Percentiles rank a stretch among this genome's conserved stretches.
These are phyloP conservation scores for Vaccinium myrtillus DNA, from an alignment of 148 eudicot species.

Conservation along the genomic window DNA sequence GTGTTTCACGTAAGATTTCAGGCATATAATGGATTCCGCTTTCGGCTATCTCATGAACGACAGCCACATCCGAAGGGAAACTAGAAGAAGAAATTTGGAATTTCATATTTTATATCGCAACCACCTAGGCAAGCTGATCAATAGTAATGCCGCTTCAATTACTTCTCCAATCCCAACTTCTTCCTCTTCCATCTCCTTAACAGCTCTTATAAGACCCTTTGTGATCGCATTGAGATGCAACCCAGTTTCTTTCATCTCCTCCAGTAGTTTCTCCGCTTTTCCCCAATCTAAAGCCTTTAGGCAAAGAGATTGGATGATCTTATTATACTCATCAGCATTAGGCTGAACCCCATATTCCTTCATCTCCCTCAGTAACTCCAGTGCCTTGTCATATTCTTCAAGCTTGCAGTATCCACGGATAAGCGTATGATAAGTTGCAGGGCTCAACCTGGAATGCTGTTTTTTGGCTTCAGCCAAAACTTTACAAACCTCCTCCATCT, in stretches of 20 bases:
- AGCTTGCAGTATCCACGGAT: slow-evolving; percentile 88
- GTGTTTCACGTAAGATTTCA: background rate
- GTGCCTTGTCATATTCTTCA: slow-evolving; percentile 66
- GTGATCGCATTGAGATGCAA: slow-evolving; percentile 69
- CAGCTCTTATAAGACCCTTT: slow-evolving; percentile 63
- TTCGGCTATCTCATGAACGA: slow-evolving; percentile 7
- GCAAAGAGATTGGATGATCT: slow-evolving; percentile 84
- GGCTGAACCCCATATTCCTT: slow-evolving; percentile 65
- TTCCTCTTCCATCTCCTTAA: slow-evolving; percentile 71
- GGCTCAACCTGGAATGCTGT: slow-evolving; percentile 60
- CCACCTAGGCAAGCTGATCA: slow-evolving; percentile 10
- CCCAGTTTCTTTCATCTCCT: slow-evolving; percentile 66
- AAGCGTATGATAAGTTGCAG: slow-evolving; percentile 62
- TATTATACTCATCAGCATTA: slow-evolving; percentile 75
- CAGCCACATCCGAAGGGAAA: background rate
- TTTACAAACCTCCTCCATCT: slow-evolving; percentile 71
- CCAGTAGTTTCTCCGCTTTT: slow-evolving; percentile 66
- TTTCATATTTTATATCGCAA: background rate
- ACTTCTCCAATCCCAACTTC: slow-evolving; percentile 25
- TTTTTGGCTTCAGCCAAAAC: slow-evolving; percentile 67
- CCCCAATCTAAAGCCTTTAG: slow-evolving; percentile 83
- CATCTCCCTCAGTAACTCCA: slow-evolving; percentile 70
- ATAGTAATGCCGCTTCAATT: slow-evolving; percentile 30
- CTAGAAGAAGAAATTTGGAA: background rate
- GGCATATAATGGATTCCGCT: slow-evolving; percentile 8